Evolutionary conservation across 2,329 filamentous ascomycete species (phyloP).

Genomic region (Fusarium falciforme): DNA sequence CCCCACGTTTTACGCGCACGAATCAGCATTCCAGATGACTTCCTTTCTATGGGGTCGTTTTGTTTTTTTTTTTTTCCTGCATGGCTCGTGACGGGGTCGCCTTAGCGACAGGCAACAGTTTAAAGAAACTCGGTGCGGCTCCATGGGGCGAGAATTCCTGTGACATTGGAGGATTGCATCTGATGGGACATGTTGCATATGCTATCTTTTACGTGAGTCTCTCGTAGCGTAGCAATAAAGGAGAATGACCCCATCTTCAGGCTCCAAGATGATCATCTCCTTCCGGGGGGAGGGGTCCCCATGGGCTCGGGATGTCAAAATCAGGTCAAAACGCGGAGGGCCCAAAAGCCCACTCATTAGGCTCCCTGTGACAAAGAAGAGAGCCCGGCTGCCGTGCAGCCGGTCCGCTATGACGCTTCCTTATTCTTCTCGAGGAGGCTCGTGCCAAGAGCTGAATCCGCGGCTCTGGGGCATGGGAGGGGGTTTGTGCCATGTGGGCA

Average conservation of each 20-base stretch:
- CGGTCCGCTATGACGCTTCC: not conserved
- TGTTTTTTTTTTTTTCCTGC: not conserved
- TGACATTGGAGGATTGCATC: not conserved
- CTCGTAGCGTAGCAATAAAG: not conserved
- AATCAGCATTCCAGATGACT: slow-evolving; percentile 3
- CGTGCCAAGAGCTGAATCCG: not conserved
- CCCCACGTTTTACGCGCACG: slow-evolving; percentile 20
- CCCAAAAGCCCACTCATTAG: not conserved
- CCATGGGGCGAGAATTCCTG: not conserved
- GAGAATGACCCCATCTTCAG: not conserved
- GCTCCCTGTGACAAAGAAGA: not conserved
- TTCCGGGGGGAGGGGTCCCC: not conserved
- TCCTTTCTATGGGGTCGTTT: slow-evolving; percentile 3
- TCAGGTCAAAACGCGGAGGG: slow-evolving; percentile 2
- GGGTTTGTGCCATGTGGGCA: not conserved
- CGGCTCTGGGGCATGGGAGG: not conserved
- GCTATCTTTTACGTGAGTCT: not conserved
- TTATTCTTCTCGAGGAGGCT: not conserved
- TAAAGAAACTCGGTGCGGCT: slow-evolving; percentile 11
- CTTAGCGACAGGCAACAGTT: slow-evolving; percentile 30
- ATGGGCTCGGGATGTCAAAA: slow-evolving; percentile 6
- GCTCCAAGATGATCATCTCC: not conserved
- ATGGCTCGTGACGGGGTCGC: slow-evolving; percentile 1
- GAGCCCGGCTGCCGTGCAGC: not conserved
- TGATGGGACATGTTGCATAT: not conserved